Evolutionary conservation across 1,284 basidiomycete species (phyloP).

Genomic region (Spongispora temasekensis): DNA sequence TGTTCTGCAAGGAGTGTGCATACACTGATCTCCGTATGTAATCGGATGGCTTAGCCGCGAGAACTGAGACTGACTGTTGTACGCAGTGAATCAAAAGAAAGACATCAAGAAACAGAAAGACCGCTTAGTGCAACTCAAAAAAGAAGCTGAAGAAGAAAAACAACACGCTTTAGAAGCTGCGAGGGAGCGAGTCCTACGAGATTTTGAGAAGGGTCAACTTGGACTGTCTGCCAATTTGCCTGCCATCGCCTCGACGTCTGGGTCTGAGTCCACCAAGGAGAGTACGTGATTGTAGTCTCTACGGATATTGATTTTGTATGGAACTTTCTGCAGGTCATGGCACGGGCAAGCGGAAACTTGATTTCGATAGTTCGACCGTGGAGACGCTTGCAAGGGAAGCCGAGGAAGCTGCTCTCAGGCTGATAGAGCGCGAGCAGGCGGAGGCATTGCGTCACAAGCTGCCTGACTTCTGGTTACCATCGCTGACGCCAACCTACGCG

Average conservation of each 20-base stretch:
- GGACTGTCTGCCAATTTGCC: slow-evolving; percentile 51
- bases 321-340: slow-evolving; percentile 41
- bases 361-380: slow-evolving; percentile 70
- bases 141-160: slow-evolving; percentile 75
- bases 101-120: slow-evolving; percentile 86
- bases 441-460: slow-evolving; percentile 84
- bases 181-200: slow-evolving; percentile 78
- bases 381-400: slow-evolving; percentile 76
- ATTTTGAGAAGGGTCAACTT: slow-evolving; percentile 85
- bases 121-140: slow-evolving; percentile 69
- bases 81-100: slow-evolving; percentile 80
- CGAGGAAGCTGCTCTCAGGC: slow-evolving; percentile 78
- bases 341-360: slow-evolving; percentile 74
- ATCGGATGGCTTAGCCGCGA: neutral
- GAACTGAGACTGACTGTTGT: slow-evolving; percentile 8
- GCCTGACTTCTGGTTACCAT: slow-evolving; percentile 94
- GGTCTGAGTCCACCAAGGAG: slow-evolving; percentile 35
- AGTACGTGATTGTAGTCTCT: slow-evolving; percentile 30
- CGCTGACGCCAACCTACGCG: slow-evolving; percentile 79
- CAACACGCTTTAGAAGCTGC: slow-evolving; percentile 67
- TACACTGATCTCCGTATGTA: slow-evolving; percentile 72
- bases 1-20: slow-evolving; percentile 90
- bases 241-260: slow-evolving; percentile 40
- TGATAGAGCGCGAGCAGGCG: slow-evolving; percentile 84
- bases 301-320: neutral